Evolutionary conservation across 2,329 filamentous ascomycete species (phyloP), one percentile per base, ranked within the genome.

Genomic region (Eurotiales sp.): DNA sequence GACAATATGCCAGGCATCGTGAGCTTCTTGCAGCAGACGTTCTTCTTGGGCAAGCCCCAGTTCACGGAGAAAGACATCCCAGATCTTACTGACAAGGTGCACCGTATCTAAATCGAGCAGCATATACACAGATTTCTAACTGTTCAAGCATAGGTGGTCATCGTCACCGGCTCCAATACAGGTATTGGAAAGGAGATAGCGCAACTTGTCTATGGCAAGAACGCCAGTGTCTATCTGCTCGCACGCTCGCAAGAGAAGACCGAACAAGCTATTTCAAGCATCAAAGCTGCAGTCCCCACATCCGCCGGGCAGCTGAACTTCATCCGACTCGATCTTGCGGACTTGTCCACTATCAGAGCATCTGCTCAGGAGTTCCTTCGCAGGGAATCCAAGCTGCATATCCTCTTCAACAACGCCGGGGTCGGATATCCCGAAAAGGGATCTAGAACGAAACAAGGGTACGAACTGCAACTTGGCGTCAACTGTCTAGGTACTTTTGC

Each of bases 221-320:
- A 72, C 53, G 75, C 69, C 29, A 74, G 66, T 45, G 70, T 77
- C 32, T 77, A 75, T 56, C 56, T 77, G 17, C 67, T 70, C 11
- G 72, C 68, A 2, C 70, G 75, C 19, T 70, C 68, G 1, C 60
- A 68, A 45, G 59, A 64, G 4, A 76, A 74, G 55, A 67, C 69
- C 1, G 54, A 56, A 14, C 56, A 49, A 7, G 71, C 72, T 4
- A 77, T 78, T 46, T 53, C 59, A 4, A 58, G 63, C 5, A 74
- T 78, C 55, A 65, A 69, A 43, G 46, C 57, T 1, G 59, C 23
- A 2, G 8, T 11, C 2, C 47, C 47, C 12, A 17, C 8, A 14
- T 50, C 47, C 1, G 36, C 1, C 3, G 47, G 47, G 1, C 8
- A 15, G 36, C 22, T 50, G 3, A 12, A 21, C 23, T 23, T 15